These are phyloP conservation scores for Xylaria sp. DNA, from an alignment of 2,329 filamentous ascomycete species.

Conservation along the genomic window DNA sequence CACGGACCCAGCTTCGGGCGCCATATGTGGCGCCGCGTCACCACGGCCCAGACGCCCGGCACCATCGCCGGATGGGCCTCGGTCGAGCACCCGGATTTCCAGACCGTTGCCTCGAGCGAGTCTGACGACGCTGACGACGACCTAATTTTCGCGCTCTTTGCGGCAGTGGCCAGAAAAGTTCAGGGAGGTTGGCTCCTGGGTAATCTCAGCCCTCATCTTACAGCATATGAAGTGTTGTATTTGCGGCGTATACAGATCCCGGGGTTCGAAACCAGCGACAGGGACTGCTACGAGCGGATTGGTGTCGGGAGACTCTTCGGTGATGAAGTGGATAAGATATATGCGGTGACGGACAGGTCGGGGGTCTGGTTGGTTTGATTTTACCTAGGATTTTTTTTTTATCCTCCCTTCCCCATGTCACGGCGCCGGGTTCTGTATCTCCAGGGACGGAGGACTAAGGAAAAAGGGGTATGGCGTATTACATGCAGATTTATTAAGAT, in stretches of 20 bases:
- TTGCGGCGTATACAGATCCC: conserved; percentile 17
- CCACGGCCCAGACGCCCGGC: conserved; percentile 7
- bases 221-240: conserved; percentile 24
- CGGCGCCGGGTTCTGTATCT: conserved; percentile 4
- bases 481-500: conserved; percentile 26
- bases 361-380: conserved; percentile 31
- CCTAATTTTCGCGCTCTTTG: conserved; percentile 18
- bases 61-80: conserved; percentile 31
- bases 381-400: conserved; percentile 1
- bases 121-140: not conserved
- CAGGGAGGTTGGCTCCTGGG: conserved; percentile 23
- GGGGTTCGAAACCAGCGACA: conserved; percentile 14
- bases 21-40: conserved; percentile 23
- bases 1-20: conserved; percentile 12
- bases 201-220: conserved; percentile 24
- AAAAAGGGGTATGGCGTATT: conserved; percentile 19
- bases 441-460: not conserved
- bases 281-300: conserved; percentile 32
- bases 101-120: conserved; percentile 17
- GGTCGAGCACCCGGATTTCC: conserved; percentile 14
- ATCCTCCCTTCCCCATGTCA: conserved; percentile 9
- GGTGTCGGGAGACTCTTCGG: conserved; percentile 33
- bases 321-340: conserved; percentile 24
- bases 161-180: conserved; percentile 13
- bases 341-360: conserved; percentile 23